phyloP scores from a whole-genome alignment of 2,329 filamentous ascomycete genomes.

The Penicillium sp. region DNA sequence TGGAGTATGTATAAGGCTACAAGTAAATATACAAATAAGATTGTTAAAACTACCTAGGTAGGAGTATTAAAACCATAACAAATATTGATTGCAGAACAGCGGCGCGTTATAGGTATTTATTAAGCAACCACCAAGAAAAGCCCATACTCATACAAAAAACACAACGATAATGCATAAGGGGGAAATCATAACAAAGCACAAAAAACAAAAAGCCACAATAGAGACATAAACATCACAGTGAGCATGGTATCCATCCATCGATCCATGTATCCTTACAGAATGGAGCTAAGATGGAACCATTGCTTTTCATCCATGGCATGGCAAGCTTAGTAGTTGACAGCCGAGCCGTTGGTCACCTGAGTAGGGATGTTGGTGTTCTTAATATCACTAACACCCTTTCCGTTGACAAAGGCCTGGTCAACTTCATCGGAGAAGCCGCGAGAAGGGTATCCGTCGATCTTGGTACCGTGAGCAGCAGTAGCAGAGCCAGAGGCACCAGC shows the following conservation, averaged over 20 bases:
- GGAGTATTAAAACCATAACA: not conserved
- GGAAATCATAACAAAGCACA: conserved; percentile 24
- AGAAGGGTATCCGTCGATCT: conserved; percentile 18
- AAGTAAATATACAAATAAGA: not conserved
- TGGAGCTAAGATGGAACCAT: not conserved
- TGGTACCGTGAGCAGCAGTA: conserved; percentile 4
- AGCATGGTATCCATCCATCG: not conserved
- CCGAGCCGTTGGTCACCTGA: conserved; percentile 6
- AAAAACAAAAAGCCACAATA: conserved; percentile 3
- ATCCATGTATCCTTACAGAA: not conserved
- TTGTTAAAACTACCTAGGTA: not conserved
- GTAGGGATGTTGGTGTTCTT: conserved; percentile 8
- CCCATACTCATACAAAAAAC: conserved; percentile 19
- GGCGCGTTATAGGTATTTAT: conserved; percentile 21
- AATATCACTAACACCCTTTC: conserved; percentile 13
- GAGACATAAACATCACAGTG: not conserved
- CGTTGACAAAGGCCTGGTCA: conserved; percentile 32
- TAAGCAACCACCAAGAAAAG: conserved; percentile 21
- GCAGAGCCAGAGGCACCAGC: not conserved
- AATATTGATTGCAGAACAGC: conserved; percentile 10
- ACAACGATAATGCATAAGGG: conserved; percentile 13
- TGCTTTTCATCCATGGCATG: not conserved
- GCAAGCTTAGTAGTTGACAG: conserved; percentile 4
- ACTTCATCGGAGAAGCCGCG: conserved; percentile 35
- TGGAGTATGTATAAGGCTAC: not conserved